These are phyloP conservation scores for Paraphaeosphaeria minitans DNA, from an alignment of 2,329 filamentous ascomycete species.

Conservation along the genomic window DNA sequence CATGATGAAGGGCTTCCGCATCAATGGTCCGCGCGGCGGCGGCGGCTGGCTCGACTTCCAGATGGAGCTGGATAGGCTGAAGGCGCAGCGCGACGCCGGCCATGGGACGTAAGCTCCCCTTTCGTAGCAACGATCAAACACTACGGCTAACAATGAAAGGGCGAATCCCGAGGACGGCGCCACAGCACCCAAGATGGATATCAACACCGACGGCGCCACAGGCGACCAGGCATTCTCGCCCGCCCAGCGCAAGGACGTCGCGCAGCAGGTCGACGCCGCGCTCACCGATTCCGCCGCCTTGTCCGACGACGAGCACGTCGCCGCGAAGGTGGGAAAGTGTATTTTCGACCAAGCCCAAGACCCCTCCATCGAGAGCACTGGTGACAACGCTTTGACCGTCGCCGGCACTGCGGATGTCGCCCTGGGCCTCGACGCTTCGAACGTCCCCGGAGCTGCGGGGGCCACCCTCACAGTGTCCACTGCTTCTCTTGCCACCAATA, in stretches of 20 bases:
- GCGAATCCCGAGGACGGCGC: neutral
- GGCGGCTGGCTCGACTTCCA: constrained; percentile 7
- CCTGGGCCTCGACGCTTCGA: too few relatives aligned
- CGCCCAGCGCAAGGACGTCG: neutral
- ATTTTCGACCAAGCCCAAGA: neutral
- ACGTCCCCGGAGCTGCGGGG: too few relatives aligned
- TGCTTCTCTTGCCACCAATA: neutral
- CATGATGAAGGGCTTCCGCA: constrained; percentile 2
- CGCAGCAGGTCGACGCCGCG: neutral
- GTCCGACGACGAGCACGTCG: neutral
- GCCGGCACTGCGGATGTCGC: too few relatives aligned
- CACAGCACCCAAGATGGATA: neutral
- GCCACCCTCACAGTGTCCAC: too few relatives aligned
- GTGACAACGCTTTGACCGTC: too few relatives aligned
- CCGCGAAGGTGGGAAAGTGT: neutral
- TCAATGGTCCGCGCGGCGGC: neutral
- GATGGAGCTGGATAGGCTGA: constrained; percentile 8
- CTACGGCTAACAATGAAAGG: neutral
- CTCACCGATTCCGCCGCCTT: neutral
- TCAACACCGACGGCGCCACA: neutral
- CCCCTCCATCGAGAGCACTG: neutral
- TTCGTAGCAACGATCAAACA: too few relatives aligned
- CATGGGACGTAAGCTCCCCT: constrained; percentile 3
- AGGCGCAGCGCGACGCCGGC: constrained; percentile 1
- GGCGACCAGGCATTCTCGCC: neutral